Evolutionary conservation across 768 basidiomycete genomes (phyloP), one percentile per base, ranked within the genome.

Genomic region (Cystofilobasidium macerans): DNA sequence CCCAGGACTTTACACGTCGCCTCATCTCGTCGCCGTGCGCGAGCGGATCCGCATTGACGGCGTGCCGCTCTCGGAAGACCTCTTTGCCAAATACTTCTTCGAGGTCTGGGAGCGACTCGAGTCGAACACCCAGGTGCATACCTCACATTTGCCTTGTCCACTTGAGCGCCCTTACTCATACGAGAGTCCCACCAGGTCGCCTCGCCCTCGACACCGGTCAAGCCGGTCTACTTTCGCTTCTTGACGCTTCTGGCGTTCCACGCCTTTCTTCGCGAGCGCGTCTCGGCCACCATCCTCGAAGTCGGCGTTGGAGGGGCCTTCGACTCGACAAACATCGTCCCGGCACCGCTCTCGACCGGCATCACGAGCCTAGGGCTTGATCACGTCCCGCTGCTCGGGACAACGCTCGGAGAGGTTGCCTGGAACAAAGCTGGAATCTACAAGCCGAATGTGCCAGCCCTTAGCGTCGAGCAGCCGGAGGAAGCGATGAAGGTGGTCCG

Each of bases 371-470:
- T 99, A 16, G 95, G 95, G 0, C 82, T 97, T 69, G 95, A 99
- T 72, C 95, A 99, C 77, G 84, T 88, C 48, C 78, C 81, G 63
- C 84, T 95, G 30, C 80, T 99, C 1, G 95, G 95, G 0, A 86
- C 86, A 71, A 95, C 93, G 0, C 76, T 98, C 5, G 76, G 79
- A 38, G 89, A 95, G 72, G 98, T 99, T 69, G 89, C 93, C 0
- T 84, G 83, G 82, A 94, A 98, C 73, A 99, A 99, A 75, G 89
- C 86, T 33, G 95, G 95, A 1, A 98, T 99, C 61, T 98, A 86
- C 78, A 99, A 99, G 82, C 79, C 84, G 78, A 85, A 82, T 22
- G 88, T 88, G 1, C 89, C 90, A 1, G 95, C 95, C 11, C 78
- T 93, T 59, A 86, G 87, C 1, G 87, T 95, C 4, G 75, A 81